phyloP scores from a whole-genome alignment of 1,139 yeast genomes.

The Wickerhamiella pararugosa region DNA sequence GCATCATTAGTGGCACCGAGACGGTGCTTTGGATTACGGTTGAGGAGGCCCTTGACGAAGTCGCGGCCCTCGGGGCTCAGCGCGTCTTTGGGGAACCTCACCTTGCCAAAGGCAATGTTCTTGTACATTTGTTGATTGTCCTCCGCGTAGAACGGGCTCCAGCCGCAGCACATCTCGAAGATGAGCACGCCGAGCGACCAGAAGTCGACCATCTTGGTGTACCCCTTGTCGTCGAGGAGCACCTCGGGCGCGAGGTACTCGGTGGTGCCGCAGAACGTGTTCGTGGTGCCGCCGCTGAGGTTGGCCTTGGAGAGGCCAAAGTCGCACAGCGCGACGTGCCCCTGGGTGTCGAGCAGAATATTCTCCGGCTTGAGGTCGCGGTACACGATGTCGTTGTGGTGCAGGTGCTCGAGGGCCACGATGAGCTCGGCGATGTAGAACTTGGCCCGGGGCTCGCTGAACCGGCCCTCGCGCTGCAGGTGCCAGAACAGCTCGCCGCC shows the following conservation, averaged over 20 bases:
- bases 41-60: conserved; percentile 84
- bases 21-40: conserved; percentile 90
- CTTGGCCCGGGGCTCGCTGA: conserved; percentile 82
- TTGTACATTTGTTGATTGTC: conserved; percentile 97
- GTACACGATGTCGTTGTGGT: conserved; percentile 83
- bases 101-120: conserved; percentile 95
- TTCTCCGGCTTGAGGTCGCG: conserved; percentile 94
- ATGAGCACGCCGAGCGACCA: conserved; percentile 93
- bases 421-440: conserved; percentile 93
- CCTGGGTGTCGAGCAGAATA: conserved; percentile 84
- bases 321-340: conserved; percentile 92
- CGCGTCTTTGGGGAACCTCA: conserved; percentile 89
- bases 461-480: conserved; percentile 88
- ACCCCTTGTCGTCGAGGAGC: conserved; percentile 82
- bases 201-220: conserved; percentile 91
- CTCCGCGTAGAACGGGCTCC: conserved; percentile 98
- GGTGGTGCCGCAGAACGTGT: conserved; percentile 95
- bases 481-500: conserved; percentile 99
- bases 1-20: conserved; percentile 88
- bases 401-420: conserved; percentile 79
- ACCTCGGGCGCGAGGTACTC: conserved; percentile 95
- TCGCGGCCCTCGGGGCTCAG: conserved; percentile 83
- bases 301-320: conserved; percentile 94
- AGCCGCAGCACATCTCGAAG: conserved; percentile 96
- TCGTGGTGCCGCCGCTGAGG: conserved; percentile 75